phyloP scores from a whole-genome alignment of 768 basidiomycete genomes.

The Russula virescens region DNA sequence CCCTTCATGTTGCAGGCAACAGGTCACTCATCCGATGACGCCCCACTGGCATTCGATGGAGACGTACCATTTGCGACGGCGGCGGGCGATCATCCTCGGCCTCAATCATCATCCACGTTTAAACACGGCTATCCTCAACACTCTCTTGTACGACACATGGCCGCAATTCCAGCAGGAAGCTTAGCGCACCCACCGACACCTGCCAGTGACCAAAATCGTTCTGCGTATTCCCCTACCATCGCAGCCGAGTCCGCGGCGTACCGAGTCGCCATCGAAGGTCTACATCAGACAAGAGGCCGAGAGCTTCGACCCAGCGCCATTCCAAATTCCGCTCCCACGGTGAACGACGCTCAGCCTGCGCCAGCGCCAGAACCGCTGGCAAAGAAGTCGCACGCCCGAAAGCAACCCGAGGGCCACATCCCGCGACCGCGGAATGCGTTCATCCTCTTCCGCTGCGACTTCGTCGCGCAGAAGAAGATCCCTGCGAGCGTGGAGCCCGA shows the following conservation, averaged over 20 bases:
- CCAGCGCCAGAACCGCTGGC: neutral
- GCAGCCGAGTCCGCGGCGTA: neutral
- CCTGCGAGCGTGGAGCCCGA: constrained; percentile 52
- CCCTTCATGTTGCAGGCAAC: constrained; percentile 13
- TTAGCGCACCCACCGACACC: neutral
- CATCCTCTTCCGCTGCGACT: constrained; percentile 73
- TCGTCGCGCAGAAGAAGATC: constrained; percentile 56
- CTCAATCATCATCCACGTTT: constrained; percentile 12
- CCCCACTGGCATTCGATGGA: neutral
- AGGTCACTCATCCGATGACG: neutral
- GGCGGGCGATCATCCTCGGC: neutral
- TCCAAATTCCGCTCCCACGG: neutral
- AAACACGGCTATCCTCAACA: neutral
- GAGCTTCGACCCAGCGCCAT: neutral
- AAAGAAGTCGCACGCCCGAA: constrained; percentile 46
- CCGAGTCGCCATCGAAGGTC: neutral
- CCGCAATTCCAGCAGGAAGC: neutral
- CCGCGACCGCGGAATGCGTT: constrained; percentile 74
- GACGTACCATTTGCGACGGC: neutral
- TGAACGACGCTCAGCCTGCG: neutral
- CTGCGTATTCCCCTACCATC: neutral
- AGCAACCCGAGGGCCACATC: constrained; percentile 49
- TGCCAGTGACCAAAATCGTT: neutral
- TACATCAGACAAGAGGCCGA: neutral
- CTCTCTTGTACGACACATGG: neutral